These are phyloP conservation scores for Plectosphaerella cucumerina DNA, from an alignment of 2,329 filamentous ascomycete species.

Conservation along the genomic window DNA sequence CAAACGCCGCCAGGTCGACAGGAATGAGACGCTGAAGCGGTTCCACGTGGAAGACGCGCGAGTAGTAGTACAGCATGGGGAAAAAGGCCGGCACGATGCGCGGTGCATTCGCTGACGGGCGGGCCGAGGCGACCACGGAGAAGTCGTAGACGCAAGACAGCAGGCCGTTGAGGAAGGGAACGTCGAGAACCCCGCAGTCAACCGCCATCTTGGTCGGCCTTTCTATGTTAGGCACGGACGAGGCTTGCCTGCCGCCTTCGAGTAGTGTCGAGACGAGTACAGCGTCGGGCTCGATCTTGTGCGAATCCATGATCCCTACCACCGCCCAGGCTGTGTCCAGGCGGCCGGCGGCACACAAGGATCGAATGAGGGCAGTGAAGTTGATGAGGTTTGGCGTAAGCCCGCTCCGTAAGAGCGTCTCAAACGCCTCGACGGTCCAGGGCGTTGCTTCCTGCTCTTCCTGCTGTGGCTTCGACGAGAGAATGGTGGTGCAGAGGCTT, in stretches of 20 bases:
- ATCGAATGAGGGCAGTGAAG: constrained; percentile 66
- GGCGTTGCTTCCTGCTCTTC: constrained; percentile 32
- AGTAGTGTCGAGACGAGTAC: constrained; percentile 68
- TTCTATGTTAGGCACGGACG: constrained; percentile 48
- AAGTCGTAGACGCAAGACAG: constrained; percentile 36
- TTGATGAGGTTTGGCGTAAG: constrained; percentile 58
- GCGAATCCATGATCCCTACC: constrained; percentile 56
- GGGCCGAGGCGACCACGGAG: constrained; percentile 31
- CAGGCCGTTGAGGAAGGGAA: constrained; percentile 45
- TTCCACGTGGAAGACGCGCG: constrained; percentile 40
- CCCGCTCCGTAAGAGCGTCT: constrained; percentile 54
- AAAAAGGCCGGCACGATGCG: constrained; percentile 33
- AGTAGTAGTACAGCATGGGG: constrained; percentile 45
- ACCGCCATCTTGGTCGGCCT: constrained; percentile 27
- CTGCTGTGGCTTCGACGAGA: constrained; percentile 31
- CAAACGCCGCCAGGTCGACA: constrained; percentile 9
- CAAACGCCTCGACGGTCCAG: constrained; percentile 50
- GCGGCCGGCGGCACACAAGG: constrained; percentile 64
- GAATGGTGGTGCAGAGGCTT: constrained; percentile 55
- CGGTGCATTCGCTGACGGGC: neutral
- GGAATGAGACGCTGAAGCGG: constrained; percentile 37
- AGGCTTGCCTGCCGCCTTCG: constrained; percentile 59
- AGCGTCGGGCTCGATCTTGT: constrained; percentile 58
- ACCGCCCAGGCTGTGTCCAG: constrained; percentile 60
- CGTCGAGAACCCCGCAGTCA: constrained; percentile 42